Evolutionary conservation across 2,329 filamentous ascomycete species (phyloP).

Genomic region (Apiospora kogelbergensis): DNA sequence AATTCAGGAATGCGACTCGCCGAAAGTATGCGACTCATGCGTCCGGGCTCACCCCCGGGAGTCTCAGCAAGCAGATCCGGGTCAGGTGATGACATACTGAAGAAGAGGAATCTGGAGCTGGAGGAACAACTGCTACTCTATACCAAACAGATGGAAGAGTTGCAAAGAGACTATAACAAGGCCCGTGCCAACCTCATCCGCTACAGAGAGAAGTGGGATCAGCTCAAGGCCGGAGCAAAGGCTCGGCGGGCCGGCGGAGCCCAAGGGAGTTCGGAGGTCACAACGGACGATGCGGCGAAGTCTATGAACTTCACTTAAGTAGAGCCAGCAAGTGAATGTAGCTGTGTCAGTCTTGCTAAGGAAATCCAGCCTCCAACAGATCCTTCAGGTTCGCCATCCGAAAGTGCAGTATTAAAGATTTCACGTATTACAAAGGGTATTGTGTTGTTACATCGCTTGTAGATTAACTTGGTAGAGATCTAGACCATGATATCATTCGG

Average conservation of each 20-base stretch:
- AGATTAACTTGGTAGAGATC: too few relatives aligned
- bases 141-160: conserved; percentile 60
- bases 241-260: conserved; percentile 39
- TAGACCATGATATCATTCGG: too few relatives aligned
- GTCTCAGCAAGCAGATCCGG: conserved; percentile 31
- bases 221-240: conserved; percentile 61
- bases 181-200: conserved; percentile 56
- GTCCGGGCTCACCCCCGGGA: conserved; percentile 51
- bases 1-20: conserved; percentile 82
- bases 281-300: conserved; percentile 9
- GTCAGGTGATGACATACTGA: conserved; percentile 44
- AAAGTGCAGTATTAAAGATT: too few relatives aligned
- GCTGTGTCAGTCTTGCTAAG: not conserved
- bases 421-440: not conserved
- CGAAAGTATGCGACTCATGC: conserved; percentile 71
- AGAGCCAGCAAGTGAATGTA: not conserved
- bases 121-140: conserved; percentile 64
- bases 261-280: conserved; percentile 14
- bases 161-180: conserved; percentile 62
- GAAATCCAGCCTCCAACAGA: not conserved
- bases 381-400: not conserved
- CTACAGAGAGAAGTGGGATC: conserved; percentile 62
- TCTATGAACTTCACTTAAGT: conserved; percentile 13
- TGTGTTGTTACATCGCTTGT: not conserved
- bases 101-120: conserved; percentile 59